Evolutionary conservation across 2,329 filamentous ascomycete species (phyloP).

Genomic region (Pestalotiopsis sp.): DNA sequence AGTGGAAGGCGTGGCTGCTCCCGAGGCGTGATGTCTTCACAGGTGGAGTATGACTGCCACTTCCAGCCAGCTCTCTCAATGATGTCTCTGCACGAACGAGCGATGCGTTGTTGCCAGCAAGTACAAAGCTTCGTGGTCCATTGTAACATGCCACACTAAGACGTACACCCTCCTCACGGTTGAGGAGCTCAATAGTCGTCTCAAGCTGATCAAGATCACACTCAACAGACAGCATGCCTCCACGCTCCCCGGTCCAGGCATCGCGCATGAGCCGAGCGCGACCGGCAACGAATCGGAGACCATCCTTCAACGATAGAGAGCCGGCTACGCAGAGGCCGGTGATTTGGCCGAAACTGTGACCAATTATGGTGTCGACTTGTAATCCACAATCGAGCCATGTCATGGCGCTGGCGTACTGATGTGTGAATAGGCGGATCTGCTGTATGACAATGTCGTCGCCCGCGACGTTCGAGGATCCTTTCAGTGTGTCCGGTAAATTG

Average conservation of each 20-base stretch:
- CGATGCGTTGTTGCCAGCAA: neutral
- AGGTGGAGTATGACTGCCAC: neutral
- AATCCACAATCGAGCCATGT: slow-evolving; percentile 37
- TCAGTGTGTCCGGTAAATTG: slow-evolving; percentile 24
- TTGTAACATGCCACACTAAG: slow-evolving; percentile 20
- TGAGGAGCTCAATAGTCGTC: slow-evolving; percentile 14
- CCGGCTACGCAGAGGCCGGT: slow-evolving; percentile 38
- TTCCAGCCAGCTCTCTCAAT: slow-evolving; percentile 5
- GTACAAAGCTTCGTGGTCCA: neutral
- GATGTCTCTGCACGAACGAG: slow-evolving; percentile 16
- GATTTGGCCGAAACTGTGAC: slow-evolving; percentile 43
- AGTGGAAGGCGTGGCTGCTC: slow-evolving; percentile 28
- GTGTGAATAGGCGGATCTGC: slow-evolving; percentile 38
- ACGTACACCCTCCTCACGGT: slow-evolving; percentile 9
- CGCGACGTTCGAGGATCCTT: slow-evolving; percentile 21
- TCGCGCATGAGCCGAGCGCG: slow-evolving; percentile 35
- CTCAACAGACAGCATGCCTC: slow-evolving; percentile 34
- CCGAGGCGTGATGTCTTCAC: slow-evolving; percentile 15
- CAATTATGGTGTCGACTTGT: slow-evolving; percentile 33
- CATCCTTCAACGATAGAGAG: slow-evolving; percentile 31
- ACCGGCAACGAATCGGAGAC: slow-evolving; percentile 29
- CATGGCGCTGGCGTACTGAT: slow-evolving; percentile 38
- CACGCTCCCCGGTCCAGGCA: slow-evolving; percentile 36
- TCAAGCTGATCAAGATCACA: slow-evolving; percentile 11
- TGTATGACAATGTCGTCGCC: slow-evolving; percentile 29